Evolutionary conservation across 139 green algal species (phyloP).

Genomic region (Pleodorina starrii): DNA sequence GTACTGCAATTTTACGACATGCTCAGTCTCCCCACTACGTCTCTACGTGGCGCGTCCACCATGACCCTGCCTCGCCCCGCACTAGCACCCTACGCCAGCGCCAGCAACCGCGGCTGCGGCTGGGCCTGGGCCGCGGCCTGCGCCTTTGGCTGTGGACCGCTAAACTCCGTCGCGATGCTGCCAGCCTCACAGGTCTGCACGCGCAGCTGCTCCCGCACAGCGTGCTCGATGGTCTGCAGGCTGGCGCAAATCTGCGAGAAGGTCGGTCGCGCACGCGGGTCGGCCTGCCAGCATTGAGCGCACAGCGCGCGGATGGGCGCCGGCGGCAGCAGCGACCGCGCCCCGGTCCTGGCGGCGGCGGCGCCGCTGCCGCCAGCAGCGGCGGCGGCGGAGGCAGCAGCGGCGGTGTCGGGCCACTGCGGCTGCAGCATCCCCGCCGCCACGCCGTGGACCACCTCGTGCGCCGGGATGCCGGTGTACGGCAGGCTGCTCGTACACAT

Average conservation of each 20-base stretch:
- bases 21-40: too few relatives aligned
- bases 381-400: neutral
- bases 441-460: neutral
- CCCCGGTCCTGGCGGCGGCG: neutral
- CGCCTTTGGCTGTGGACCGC: too few relatives aligned
- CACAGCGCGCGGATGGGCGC: conserved; percentile 4
- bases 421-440: neutral
- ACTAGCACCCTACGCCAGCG: too few relatives aligned
- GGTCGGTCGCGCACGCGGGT: neutral
- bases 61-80: too few relatives aligned
- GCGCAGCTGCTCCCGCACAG: conserved; percentile 12
- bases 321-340: neutral
- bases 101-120: too few relatives aligned
- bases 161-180: too few relatives aligned
- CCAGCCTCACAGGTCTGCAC: too few relatives aligned
- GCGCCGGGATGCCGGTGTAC: neutral
- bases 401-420: neutral
- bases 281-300: neutral
- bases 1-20: too few relatives aligned
- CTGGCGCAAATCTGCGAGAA: neutral
- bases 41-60: too few relatives aligned
- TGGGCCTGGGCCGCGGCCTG: too few relatives aligned
- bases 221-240: conserved; percentile 24
- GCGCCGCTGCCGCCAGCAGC: neutral
- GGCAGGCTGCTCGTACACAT: neutral